phyloP scores from a whole-genome alignment of 768 basidiomycete genomes.

The Agrocybe pediades region DNA sequence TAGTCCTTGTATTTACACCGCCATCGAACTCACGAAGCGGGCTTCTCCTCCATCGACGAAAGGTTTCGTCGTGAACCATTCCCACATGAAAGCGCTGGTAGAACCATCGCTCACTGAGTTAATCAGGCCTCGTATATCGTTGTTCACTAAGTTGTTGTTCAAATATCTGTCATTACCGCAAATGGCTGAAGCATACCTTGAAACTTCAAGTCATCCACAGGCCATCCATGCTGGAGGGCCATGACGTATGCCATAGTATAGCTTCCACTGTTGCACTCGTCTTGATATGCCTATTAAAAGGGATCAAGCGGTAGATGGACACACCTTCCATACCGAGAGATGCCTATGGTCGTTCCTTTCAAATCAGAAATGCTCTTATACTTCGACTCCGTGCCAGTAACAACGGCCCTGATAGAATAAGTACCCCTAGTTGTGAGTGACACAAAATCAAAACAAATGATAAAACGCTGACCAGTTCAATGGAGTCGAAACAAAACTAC shows the following conservation, averaged over 20 bases:
- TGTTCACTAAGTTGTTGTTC: slow-evolving; percentile 77
- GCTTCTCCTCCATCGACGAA: slow-evolving; percentile 78
- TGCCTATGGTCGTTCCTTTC: slow-evolving; percentile 81
- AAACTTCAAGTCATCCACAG: slow-evolving; percentile 61
- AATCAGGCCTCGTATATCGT: slow-evolving; percentile 80
- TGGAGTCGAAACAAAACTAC: slow-evolving; percentile 88
- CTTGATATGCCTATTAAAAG: neutral
- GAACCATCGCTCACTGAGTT: slow-evolving; percentile 86
- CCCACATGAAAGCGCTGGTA: slow-evolving; percentile 94
- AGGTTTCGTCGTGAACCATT: slow-evolving; percentile 82
- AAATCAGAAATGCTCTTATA: slow-evolving; percentile 76
- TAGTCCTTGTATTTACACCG: neutral
- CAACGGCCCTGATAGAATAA: slow-evolving; percentile 73
- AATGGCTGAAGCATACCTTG: slow-evolving; percentile 48
- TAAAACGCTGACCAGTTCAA: slow-evolving; percentile 68
- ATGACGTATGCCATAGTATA: slow-evolving; percentile 97
- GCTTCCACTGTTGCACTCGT: slow-evolving; percentile 60
- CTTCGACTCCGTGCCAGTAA: slow-evolving; percentile 74
- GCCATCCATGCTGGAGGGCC: slow-evolving; percentile 88
- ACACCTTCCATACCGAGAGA: slow-evolving; percentile 85
- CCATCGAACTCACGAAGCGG: slow-evolving; percentile 66
- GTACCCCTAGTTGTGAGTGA: neutral
- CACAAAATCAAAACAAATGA: neutral
- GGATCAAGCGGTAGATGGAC: neutral
- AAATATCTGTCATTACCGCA: no score